phyloP scores from a whole-genome alignment of 2,329 filamentous ascomycete genomes.

The Alternaria brassicicola region DNA sequence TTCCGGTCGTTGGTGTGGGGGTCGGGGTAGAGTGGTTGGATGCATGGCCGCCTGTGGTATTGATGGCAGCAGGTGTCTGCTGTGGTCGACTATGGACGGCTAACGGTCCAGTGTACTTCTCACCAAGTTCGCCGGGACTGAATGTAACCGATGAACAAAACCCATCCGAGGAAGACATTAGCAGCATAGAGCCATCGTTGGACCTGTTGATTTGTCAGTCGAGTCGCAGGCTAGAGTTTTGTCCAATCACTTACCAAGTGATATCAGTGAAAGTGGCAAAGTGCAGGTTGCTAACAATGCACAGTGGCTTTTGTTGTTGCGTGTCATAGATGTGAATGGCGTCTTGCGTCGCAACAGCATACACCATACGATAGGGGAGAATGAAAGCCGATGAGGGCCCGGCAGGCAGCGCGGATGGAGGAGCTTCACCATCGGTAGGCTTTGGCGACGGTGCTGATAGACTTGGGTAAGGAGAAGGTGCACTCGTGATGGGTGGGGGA shows the following conservation, averaged over 20 bases:
- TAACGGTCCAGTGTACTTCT: conserved; percentile 73
- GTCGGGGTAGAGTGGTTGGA: conserved; percentile 71
- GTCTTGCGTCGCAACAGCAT: conserved; percentile 96
- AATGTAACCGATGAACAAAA: conserved; percentile 96
- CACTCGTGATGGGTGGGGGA: conserved; percentile 71
- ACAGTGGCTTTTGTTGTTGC: conserved; percentile 91
- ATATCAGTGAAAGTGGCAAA: conserved; percentile 97
- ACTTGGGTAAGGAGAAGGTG: conserved; percentile 56
- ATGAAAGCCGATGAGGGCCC: conserved; percentile 71
- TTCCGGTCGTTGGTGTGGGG: conserved; percentile 71
- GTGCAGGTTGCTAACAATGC: conserved; percentile 94
- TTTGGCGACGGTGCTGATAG: conserved; percentile 62
- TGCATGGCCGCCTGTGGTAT: conserved; percentile 48
- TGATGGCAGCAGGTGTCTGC: conserved; percentile 49
- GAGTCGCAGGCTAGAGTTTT: not conserved
- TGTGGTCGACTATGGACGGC: conserved; percentile 46
- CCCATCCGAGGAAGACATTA: conserved; percentile 97
- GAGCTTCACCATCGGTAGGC: conserved; percentile 56
- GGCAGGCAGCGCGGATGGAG: conserved; percentile 59
- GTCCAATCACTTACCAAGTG: conserved; percentile 69
- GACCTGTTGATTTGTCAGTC: conserved; percentile 61
- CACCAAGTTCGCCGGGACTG: conserved; percentile 79
- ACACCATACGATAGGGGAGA: conserved; percentile 90
- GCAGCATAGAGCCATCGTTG: conserved; percentile 74
- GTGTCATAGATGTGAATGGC: conserved; percentile 95